Percentiles rank a stretch among this genome's conserved stretches.
Evolutionary conservation across 2,329 filamentous ascomycete species (phyloP).

Genomic region (Sordariomycetes sp.): DNA sequence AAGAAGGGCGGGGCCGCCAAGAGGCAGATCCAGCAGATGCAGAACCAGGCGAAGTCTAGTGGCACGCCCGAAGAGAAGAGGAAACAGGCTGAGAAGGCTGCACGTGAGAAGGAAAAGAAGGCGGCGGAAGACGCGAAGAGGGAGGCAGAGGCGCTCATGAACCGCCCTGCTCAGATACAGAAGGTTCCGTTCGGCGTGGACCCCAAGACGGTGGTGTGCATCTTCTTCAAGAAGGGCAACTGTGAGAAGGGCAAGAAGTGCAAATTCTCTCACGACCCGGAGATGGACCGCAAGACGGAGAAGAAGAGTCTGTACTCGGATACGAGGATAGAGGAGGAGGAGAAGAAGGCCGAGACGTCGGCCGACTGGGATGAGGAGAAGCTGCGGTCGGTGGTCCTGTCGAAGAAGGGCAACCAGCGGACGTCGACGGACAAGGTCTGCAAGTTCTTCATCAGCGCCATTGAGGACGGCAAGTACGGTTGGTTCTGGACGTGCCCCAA

Average conservation of each 20-base stretch:
- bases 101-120: slow-evolving; percentile 77
- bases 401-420: slow-evolving; percentile 94
- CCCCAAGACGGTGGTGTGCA: slow-evolving; percentile 91
- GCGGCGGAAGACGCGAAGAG: slow-evolving; percentile 76
- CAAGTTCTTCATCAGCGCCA: slow-evolving; percentile 95
- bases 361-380: slow-evolving; percentile 98
- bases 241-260: slow-evolving; percentile 97
- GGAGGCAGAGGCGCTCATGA: slow-evolving; percentile 72
- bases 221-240: slow-evolving; percentile 94
- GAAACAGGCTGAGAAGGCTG: slow-evolving; percentile 56
- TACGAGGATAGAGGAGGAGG: slow-evolving; percentile 58
- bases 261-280: slow-evolving; percentile 91
- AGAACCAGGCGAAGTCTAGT: slow-evolving; percentile 59
- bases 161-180: slow-evolving; percentile 89
- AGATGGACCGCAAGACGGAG: slow-evolving; percentile 80
- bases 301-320: slow-evolving; percentile 92
- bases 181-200: slow-evolving; percentile 97
- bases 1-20: slow-evolving; percentile 92
- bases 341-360: slow-evolving; percentile 85
- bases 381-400: slow-evolving; percentile 77
- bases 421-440: slow-evolving; percentile 97
- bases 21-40: slow-evolving; percentile 79
- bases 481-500: slow-evolving; percentile 99
- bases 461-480: slow-evolving; percentile 97
- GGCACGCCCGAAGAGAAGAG: slow-evolving; percentile 82